Conservation (phyloP, 352 stramenopile genomes). For the Phytophthora gonapodyides region DNA sequence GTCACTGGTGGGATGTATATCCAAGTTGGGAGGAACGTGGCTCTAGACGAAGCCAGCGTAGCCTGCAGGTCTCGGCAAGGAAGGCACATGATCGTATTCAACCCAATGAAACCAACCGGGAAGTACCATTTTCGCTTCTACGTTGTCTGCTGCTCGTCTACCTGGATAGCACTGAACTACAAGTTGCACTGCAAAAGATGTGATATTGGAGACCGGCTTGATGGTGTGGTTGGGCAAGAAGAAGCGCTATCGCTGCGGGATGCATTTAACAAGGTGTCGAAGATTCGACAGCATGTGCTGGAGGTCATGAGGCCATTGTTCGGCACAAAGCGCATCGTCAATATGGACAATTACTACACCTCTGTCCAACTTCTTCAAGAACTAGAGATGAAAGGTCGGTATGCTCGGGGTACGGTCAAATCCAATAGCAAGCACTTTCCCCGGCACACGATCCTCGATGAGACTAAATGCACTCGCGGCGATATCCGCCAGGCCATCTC, state of each 20-base stretch:
- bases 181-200: constrained; percentile 17
- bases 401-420: constrained; percentile 17
- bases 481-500: constrained; percentile 21
- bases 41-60: too few relatives aligned
- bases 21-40: too few relatives aligned
- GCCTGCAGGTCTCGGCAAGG: too few relatives aligned
- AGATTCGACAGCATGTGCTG: constrained; percentile 28
- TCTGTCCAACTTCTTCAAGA: constrained; percentile 25
- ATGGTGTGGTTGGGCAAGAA: constrained; percentile 7
- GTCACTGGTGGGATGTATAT: background rate
- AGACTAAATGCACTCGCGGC: constrained; percentile 1
- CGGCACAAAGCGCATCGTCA: constrained; percentile 18
- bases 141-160: constrained; percentile 30
- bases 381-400: constrained; percentile 20
- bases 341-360: constrained; percentile 42
- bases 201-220: constrained; percentile 22
- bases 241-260: constrained; percentile 5
- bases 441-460: constrained; percentile 15
- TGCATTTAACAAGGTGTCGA: constrained; percentile 3
- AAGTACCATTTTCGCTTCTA: constrained; percentile 41
- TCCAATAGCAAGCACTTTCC: constrained; percentile 29
- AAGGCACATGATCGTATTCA: constrained; percentile 16
- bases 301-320: constrained; percentile 26
- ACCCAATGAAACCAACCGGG: constrained; percentile 23
- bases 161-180: constrained; percentile 31